These are phyloP conservation scores for Aciculosporium take DNA, from an alignment of 2,329 filamentous ascomycete genomes.

Conservation along the genomic window DNA sequence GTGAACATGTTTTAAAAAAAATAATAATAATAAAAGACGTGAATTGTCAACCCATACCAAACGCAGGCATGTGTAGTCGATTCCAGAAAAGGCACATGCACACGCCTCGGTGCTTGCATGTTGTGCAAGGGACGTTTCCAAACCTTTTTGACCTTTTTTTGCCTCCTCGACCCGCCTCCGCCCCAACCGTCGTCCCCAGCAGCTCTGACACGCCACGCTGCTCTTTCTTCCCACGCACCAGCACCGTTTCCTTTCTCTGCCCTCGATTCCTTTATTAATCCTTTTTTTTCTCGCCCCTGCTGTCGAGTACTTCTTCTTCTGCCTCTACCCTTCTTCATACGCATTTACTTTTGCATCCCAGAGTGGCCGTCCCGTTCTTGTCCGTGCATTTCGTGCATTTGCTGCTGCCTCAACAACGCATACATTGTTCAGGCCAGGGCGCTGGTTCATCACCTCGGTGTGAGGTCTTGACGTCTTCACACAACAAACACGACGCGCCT, in stretches of 20 bases:
- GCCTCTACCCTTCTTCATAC: not conserved
- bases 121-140: too few species aligned
- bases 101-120: too few species aligned
- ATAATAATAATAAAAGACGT: too few species aligned
- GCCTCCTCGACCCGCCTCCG: slow-evolving; percentile 1
- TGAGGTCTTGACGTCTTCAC: too few species aligned
- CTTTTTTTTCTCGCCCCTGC: slow-evolving; percentile 1
- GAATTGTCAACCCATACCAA: too few species aligned
- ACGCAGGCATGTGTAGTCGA: too few species aligned
- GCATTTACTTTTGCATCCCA: not conserved
- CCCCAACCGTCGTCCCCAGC: slow-evolving; percentile 8
- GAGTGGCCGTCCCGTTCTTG: not conserved
- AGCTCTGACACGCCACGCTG: slow-evolving; percentile 1
- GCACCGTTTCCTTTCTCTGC: not conserved
- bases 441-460: not conserved
- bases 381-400: not conserved
- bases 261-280: slow-evolving; percentile 1
- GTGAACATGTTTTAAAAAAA: too few species aligned
- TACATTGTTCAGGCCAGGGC: not conserved
- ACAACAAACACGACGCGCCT: too few species aligned
- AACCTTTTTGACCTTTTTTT: slow-evolving; percentile 1
- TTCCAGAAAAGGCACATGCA: too few species aligned
- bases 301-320: not conserved
- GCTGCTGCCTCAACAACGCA: too few species aligned
- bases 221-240: not conserved